Conservation (phyloP, 2,329 filamentous ascomycete species). For the Neofusicoccum ribis region DNA sequence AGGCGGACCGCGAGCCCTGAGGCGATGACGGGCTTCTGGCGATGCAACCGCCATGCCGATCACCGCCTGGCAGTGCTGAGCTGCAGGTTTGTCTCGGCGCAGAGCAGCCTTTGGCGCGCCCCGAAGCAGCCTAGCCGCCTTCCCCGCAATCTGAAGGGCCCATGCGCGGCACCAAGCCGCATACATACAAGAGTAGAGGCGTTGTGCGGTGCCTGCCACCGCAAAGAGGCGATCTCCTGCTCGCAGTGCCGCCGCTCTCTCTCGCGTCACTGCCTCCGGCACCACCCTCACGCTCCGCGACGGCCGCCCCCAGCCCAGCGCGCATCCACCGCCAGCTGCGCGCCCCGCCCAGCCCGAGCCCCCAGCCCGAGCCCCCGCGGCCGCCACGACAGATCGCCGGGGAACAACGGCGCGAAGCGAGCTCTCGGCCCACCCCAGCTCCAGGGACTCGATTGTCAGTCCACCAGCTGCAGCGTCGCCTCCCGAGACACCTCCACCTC, state of each 20-base stretch:
- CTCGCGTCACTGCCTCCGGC: background rate
- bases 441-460: slow-evolving; percentile 18
- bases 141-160: slow-evolving; percentile 4
- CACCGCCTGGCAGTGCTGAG: slow-evolving; percentile 4
- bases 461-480: slow-evolving; percentile 19
- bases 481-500: slow-evolving; percentile 17
- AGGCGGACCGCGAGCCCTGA: slow-evolving; percentile 11
- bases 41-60: slow-evolving; percentile 17
- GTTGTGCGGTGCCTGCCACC: background rate
- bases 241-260: background rate
- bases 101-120: background rate
- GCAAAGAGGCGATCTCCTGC: background rate
- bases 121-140: slow-evolving; percentile 11
- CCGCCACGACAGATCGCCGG: slow-evolving; percentile 17
- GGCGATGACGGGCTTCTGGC: slow-evolving; percentile 15
- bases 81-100: slow-evolving; percentile 14
- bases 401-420: slow-evolving; percentile 16
- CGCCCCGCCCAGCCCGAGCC: background rate
- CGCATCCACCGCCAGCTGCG: background rate
- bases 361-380: slow-evolving; percentile 3
- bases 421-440: slow-evolving; percentile 15
- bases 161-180: background rate
- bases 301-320: background rate
- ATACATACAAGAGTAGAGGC: slow-evolving; percentile 14
- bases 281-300: background rate